These are phyloP conservation scores for Cutaneotrichosporon daszewskae DNA, from an alignment of 1,284 basidiomycete genomes.

Conservation along the genomic window DNA sequence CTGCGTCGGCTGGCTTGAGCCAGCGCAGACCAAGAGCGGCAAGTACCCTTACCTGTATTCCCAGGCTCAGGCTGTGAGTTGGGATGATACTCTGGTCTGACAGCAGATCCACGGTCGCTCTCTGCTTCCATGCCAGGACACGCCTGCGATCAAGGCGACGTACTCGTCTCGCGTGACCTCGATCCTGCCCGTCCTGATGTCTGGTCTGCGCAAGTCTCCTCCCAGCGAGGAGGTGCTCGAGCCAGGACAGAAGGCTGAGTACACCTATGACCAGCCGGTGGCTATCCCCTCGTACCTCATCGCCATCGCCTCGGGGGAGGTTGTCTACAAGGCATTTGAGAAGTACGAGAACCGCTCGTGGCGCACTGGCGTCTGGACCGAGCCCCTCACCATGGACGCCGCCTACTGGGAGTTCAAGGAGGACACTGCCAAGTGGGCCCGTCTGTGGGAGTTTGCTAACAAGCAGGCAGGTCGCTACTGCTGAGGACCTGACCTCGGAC, in stretches of 20 bases:
- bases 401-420: constrained; percentile 83
- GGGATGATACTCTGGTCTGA: constrained; percentile 17
- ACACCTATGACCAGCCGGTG: constrained; percentile 57
- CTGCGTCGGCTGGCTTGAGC: constrained; percentile 89
- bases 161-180: constrained; percentile 71
- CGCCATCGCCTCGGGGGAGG: constrained; percentile 77
- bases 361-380: constrained; percentile 82
- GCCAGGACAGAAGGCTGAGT: constrained; percentile 56
- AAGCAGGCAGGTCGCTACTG: constrained; percentile 53
- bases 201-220: constrained; percentile 71
- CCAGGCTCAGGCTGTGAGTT: constrained; percentile 71
- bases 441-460: not conserved
- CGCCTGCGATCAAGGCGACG: constrained; percentile 53
- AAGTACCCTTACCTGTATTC: constrained; percentile 84
- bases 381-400: constrained; percentile 72
- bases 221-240: constrained; percentile 61
- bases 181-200: constrained; percentile 74
- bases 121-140: constrained; percentile 67
- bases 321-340: constrained; percentile 66
- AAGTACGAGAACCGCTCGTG: constrained; percentile 60
- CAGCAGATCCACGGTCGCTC: constrained; percentile 67
- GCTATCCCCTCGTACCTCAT: constrained; percentile 81
- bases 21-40: constrained; percentile 87
- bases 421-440: constrained; percentile 63
- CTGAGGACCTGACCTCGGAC: constrained; percentile 65